phyloP scores from a whole-genome alignment of 78 protist species.

The Carpediemonas membranifera region DNA sequence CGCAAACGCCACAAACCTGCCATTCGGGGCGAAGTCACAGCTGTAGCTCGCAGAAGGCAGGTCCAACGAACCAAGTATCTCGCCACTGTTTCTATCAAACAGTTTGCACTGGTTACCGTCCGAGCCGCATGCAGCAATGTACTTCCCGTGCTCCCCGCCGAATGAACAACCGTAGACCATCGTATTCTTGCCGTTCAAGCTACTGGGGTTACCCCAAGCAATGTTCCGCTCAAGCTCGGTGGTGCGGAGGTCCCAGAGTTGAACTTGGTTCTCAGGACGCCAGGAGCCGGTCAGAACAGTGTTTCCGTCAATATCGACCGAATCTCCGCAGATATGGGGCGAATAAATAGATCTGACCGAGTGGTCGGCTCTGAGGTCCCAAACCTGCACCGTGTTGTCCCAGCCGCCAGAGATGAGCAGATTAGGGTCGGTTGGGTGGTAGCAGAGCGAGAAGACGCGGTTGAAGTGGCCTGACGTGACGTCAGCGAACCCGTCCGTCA shows the following conservation, averaged over 20 bases:
- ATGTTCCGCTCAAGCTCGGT: not conserved
- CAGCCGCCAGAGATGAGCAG: conserved; percentile 30
- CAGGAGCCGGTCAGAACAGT: conserved; percentile 18
- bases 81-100: not conserved
- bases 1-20: not conserved
- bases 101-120: conserved; percentile 15
- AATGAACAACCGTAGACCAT: not conserved
- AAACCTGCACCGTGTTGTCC: conserved; percentile 42
- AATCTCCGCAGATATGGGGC: conserved; percentile 43
- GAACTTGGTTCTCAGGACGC: not conserved
- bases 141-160: not conserved
- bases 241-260: conserved; percentile 3
- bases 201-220: not conserved
- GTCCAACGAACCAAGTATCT: not conserved
- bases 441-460: conserved; percentile 36
- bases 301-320: conserved; percentile 7
- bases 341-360: conserved; percentile 14
- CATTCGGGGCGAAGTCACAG: not conserved
- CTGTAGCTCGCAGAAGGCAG: not conserved
- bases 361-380: conserved; percentile 27
- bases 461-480: conserved; percentile 27
- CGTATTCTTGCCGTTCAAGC: not conserved
- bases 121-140: conserved; percentile 23
- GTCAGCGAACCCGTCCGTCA: conserved; percentile 12
- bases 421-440: conserved; percentile 13